phyloP scores from a whole-genome alignment of 2,329 filamentous ascomycete genomes.

The Calonectria naviculata region DNA sequence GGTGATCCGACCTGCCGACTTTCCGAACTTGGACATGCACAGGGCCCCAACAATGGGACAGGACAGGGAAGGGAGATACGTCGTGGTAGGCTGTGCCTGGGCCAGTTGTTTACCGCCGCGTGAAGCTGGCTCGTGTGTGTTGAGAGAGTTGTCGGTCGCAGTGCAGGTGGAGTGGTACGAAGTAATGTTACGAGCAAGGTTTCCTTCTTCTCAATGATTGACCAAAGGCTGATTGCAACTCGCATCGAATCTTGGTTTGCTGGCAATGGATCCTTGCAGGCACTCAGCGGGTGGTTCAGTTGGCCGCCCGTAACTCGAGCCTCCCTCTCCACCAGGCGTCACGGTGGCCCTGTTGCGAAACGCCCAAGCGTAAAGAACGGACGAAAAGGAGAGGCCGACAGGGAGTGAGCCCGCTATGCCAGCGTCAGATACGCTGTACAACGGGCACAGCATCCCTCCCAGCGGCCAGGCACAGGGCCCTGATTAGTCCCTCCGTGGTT shows the following conservation, averaged over 20 bases:
- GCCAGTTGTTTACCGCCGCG: neutral
- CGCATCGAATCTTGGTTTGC: neutral
- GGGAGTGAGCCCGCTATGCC: neutral
- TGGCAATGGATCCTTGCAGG: neutral
- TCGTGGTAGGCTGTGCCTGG: neutral
- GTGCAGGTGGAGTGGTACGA: slow-evolving; percentile 12
- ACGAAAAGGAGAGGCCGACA: neutral
- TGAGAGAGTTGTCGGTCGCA: neutral
- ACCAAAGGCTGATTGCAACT: neutral
- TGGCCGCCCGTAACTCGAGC: neutral
- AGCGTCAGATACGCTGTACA: neutral
- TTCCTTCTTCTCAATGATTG: neutral
- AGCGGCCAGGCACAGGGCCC: neutral
- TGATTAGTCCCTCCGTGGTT: slow-evolving; percentile 30
- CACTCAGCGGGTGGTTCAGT: neutral
- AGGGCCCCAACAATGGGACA: neutral
- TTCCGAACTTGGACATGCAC: neutral
- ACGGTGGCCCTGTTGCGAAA: neutral
- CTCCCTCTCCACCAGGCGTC: slow-evolving; percentile 1
- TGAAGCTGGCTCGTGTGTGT: neutral
- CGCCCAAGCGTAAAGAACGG: neutral
- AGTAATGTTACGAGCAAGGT: slow-evolving; percentile 10
- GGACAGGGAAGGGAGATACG: neutral
- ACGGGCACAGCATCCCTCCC: slow-evolving; percentile 7
- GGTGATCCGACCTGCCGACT: neutral